Conservation (phyloP, 805 yeast species). For the Myxozyma udenii region DNA sequence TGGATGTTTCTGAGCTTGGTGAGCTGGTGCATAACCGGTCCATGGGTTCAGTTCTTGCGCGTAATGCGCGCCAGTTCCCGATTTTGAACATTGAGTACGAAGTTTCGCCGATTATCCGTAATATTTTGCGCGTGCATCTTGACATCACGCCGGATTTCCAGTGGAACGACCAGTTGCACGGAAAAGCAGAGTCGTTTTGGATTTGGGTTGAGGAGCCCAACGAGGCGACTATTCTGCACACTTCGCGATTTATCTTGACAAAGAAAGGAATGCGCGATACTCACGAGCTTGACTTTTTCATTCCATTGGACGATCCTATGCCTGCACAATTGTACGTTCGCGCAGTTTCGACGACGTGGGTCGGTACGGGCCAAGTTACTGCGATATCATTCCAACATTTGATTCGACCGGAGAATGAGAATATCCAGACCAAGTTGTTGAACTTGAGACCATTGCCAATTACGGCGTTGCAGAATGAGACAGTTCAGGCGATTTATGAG, state of each 20-base stretch:
- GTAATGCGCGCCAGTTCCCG: conserved; percentile 70
- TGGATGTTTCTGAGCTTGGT: conserved; percentile 75
- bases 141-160: conserved; percentile 68
- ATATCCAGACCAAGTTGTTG: conserved; percentile 75
- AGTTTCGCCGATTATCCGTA: conserved; percentile 81
- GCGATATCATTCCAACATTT: conserved; percentile 86
- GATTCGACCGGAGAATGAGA: conserved; percentile 82
- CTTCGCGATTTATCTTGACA: conserved; percentile 71
- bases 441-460: conserved; percentile 83
- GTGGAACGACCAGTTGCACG: conserved; percentile 84
- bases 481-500: conserved; percentile 65
- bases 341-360: conserved; percentile 81
- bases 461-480: conserved; percentile 67
- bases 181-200: conserved; percentile 86
- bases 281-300: conserved; percentile 86
- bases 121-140: conserved; percentile 79
- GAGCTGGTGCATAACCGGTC: conserved; percentile 80
- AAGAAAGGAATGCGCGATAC: conserved; percentile 51
- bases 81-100: conserved; percentile 69
- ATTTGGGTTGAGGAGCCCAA: conserved; percentile 85
- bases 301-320: conserved; percentile 83
- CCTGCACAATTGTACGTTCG: conserved; percentile 84
- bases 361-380: conserved; percentile 74
- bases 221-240: conserved; percentile 68
- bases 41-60: conserved; percentile 63